phyloP scores from a whole-genome alignment of 1,284 basidiomycete species.

The Moesziomyces globuligerus region DNA sequence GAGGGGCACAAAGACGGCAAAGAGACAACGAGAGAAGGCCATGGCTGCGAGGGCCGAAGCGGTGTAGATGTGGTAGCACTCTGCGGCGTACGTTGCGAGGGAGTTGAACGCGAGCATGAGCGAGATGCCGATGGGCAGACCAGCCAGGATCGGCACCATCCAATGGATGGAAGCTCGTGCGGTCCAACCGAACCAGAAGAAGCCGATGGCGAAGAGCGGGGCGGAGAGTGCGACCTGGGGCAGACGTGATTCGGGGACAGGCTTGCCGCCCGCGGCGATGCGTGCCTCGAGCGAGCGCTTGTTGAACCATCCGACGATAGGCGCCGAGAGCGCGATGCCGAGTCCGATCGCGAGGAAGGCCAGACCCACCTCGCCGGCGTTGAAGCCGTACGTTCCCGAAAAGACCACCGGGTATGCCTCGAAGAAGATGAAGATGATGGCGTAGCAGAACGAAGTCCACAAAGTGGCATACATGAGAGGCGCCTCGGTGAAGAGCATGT shows the following conservation, averaged over 20 bases:
- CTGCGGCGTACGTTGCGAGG: slow-evolving; percentile 36
- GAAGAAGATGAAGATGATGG: slow-evolving; percentile 50
- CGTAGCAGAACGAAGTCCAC: slow-evolving; percentile 46
- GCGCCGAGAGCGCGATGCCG: slow-evolving; percentile 38
- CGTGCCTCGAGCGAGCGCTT: slow-evolving; percentile 24
- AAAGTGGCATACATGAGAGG: slow-evolving; percentile 45
- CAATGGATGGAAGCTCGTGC: slow-evolving; percentile 38
- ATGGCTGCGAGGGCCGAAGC: slow-evolving; percentile 44
- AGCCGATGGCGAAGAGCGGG: slow-evolving; percentile 28
- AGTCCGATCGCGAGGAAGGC: slow-evolving; percentile 42
- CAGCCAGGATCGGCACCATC: slow-evolving; percentile 43
- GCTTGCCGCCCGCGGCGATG: slow-evolving; percentile 24
- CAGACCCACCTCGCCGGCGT: slow-evolving; percentile 42
- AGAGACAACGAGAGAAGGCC: slow-evolving; percentile 45
- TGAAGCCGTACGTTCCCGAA: slow-evolving; percentile 44
- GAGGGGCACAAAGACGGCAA: slow-evolving; percentile 45
- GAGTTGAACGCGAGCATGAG: slow-evolving; percentile 46
- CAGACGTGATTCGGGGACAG: slow-evolving; percentile 35
- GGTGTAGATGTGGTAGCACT: slow-evolving; percentile 49
- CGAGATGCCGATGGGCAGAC: slow-evolving; percentile 28
- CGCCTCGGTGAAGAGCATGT: slow-evolving; percentile 40
- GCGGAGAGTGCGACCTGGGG: slow-evolving; percentile 33
- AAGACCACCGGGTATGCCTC: slow-evolving; percentile 50
- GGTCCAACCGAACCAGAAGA: slow-evolving; percentile 55
- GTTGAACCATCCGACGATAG: slow-evolving; percentile 37